Evolutionary conservation across 768 basidiomycete genomes (phyloP).

Genomic region (Boletus subparvulus): DNA sequence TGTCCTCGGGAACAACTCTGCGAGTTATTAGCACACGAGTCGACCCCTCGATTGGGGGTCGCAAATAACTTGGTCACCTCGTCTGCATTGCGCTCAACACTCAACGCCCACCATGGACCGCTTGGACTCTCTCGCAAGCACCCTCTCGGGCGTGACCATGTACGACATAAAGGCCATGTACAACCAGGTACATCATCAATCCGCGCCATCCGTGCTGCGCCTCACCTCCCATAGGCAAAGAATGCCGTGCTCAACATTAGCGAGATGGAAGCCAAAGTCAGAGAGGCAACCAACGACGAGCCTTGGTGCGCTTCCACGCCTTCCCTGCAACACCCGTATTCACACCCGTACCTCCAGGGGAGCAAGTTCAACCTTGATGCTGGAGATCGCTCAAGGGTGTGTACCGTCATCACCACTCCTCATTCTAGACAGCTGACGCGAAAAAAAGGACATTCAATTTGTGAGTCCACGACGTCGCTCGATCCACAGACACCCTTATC

Average conservation of each 20-base stretch:
- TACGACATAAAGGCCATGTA: conserved; percentile 96
- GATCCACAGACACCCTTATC: conserved; percentile 6
- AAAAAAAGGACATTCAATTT: conserved; percentile 90
- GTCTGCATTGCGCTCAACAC: not conserved
- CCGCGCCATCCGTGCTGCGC: not conserved
- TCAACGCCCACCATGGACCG: conserved; percentile 63
- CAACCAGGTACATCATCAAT: conserved; percentile 64
- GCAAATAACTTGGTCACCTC: not conserved
- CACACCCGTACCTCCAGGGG: conserved; percentile 60
- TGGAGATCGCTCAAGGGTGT: conserved; percentile 96
- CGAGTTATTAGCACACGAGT: not conserved
- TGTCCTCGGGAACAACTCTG: not conserved
- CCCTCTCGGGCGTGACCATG: conserved; percentile 79
- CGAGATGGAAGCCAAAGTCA: conserved; percentile 96
- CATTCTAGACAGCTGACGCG: conserved; percentile 15
- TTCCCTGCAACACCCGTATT: not conserved
- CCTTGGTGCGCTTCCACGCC: conserved; percentile 71
- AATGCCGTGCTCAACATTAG: conserved; percentile 95
- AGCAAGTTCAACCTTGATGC: conserved; percentile 96
- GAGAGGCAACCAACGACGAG: conserved; percentile 96
- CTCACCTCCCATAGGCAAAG: conserved; percentile 65
- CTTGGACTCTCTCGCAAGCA: conserved; percentile 69
- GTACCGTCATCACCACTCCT: conserved; percentile 27
- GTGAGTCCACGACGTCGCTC: conserved; percentile 48
- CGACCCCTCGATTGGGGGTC: conserved; percentile 31